Evolutionary conservation across 164 flowering plant genomes (phyloP).

Genomic region (Nelumbo lutea): DNA sequence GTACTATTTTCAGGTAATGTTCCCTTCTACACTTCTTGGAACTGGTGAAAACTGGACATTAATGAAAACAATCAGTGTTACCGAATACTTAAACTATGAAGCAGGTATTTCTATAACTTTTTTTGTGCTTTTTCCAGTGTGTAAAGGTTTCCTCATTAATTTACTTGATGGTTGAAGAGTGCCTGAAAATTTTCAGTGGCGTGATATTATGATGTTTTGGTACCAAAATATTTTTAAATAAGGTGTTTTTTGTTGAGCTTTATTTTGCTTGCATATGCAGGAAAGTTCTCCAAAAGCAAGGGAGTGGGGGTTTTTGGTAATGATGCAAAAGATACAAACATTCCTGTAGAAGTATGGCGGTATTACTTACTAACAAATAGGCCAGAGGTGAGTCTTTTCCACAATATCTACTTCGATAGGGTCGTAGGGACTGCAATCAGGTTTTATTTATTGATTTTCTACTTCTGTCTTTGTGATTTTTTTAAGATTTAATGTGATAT

Average conservation of each 20-base stretch:
- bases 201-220: conserved; percentile 3
- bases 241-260: not conserved
- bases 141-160: not conserved
- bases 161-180: not conserved
- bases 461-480: not conserved
- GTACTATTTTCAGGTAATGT: conserved; percentile 63
- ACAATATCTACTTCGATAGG: not conserved
- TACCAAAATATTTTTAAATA: not conserved
- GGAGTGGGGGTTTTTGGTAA: conserved; percentile 95
- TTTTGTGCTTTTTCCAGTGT: not conserved
- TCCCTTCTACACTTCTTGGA: conserved; percentile 87
- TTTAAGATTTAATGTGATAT: conserved; percentile 1
- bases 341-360: conserved; percentile 96
- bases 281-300: conserved; percentile 69
- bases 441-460: not conserved
- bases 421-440: not conserved
- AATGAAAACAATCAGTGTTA: conserved; percentile 92
- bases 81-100: conserved; percentile 92
- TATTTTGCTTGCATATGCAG: conserved; percentile 31
- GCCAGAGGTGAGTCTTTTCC: conserved; percentile 63
- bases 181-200: not conserved
- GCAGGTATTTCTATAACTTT: conserved; percentile 39
- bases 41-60: conserved; percentile 90
- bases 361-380: conserved; percentile 87
- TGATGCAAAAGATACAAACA: conserved; percentile 87